Percentiles rank a stretch among this genome's conserved stretches.
Conservation (phyloP, 768 basidiomycete species). For the Solioccasus polychromus region DNA sequence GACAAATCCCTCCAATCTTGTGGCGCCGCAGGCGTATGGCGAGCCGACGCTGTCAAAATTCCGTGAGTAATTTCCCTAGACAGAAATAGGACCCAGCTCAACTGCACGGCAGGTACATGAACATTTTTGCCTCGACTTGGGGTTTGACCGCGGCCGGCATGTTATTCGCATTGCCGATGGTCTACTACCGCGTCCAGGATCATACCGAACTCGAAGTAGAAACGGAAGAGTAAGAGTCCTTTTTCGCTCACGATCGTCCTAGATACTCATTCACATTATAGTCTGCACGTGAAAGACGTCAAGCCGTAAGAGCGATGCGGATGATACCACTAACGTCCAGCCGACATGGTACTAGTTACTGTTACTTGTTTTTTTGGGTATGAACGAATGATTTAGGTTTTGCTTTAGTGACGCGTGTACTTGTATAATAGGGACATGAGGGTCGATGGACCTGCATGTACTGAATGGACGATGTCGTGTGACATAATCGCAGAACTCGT, state of each 20-base stretch:
- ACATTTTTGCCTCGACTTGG: slow-evolving; percentile 75
- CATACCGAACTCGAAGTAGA: slow-evolving; percentile 49
- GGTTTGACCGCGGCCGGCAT: slow-evolving; percentile 61
- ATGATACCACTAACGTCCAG: background rate
- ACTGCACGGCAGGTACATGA: slow-evolving; percentile 48
- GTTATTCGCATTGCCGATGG: slow-evolving; percentile 69
- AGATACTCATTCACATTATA: background rate
- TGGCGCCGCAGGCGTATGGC: slow-evolving; percentile 71
- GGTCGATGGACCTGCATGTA: too few relatives aligned
- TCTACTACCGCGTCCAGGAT: slow-evolving; percentile 64
- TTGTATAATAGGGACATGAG: too few relatives aligned
- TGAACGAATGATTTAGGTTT: too few relatives aligned
- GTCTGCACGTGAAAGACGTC: background rate
- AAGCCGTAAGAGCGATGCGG: background rate
- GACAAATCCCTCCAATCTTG: slow-evolving; percentile 77
- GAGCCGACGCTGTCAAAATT: slow-evolving; percentile 57
- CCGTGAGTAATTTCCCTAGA: too few relatives aligned
- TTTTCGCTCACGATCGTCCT: background rate
- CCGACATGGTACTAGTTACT: too few relatives aligned
- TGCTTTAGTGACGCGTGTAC: too few relatives aligned
- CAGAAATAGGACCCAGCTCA: too few relatives aligned
- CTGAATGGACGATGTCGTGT: too few relatives aligned
- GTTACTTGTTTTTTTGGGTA: too few relatives aligned
- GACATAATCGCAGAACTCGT: too few relatives aligned
- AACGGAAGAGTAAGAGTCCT: slow-evolving; percentile 49